Evolutionary conservation across 2,329 filamentous ascomycete species (phyloP), one percentile per base, ranked within the genome.

Genomic region (Exserohilum rostratum): DNA sequence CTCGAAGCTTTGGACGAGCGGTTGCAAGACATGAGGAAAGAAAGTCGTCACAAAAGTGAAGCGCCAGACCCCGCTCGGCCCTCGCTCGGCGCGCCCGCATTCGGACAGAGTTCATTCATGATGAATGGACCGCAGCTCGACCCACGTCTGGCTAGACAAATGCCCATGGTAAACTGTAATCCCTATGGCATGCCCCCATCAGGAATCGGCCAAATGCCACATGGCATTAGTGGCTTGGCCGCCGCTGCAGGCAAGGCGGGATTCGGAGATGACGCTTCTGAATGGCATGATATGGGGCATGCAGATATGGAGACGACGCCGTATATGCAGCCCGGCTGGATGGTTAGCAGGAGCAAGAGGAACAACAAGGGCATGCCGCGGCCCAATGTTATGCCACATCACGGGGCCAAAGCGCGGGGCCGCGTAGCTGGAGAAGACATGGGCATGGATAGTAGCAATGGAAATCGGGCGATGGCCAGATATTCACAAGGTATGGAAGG

Each of bases 1-100:
- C 35, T 59, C 4, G 50, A 62, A 13, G 58, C 61, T 22, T 17
- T 62, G 33, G 57, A 61, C 34, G 55, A 60, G 55, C 50, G 47
- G 17, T 39, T 57, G 11, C 15, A 50, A 34, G 42, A 53, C 15
- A 44, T 53, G 39, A 46, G 30, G 11, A 49, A 53, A 30, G 50
- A 38, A 33, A 4, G 45, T 27, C 39, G 33, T 30, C 56, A 46
- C 27, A 37, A 33, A 30, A 37, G 17, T 12, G 30, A 40, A 10
- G n/a, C 15, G 13, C n/a, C 11, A 12, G 50, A 15, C 39, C 18
- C 50, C 25, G 27, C 46, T 22, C 46, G 34, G 31, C 45, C 25
- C 27, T 35, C 35, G 47, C 39, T 56, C 18, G 45, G 48, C 5
- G 38, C 29, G 13, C 46, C 35, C 22, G 43, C 46, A n/a, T 53